Percentiles rank a stretch among this genome's conserved stretches.
Conservation (phyloP, 257 asterid genomes). For the Salvia rosmarinus region DNA sequence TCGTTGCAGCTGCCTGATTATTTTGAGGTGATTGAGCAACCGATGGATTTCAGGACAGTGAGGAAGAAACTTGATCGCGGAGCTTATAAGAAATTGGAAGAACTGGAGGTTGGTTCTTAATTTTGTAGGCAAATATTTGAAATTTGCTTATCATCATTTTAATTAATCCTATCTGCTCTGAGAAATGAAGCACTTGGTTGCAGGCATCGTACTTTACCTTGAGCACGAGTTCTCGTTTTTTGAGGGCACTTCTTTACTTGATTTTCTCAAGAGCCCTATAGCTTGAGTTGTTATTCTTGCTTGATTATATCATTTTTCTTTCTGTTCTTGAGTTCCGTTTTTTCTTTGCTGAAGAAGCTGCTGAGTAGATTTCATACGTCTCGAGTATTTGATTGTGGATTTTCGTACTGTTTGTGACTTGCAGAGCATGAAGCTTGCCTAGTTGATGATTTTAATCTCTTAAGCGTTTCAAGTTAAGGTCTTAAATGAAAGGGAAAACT, state of each 20-base stretch:
- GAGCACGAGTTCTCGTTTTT: background rate
- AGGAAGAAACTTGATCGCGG: conserved; percentile 74
- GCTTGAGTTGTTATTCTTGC: background rate
- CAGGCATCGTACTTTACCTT: background rate
- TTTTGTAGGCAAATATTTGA: too few relatives aligned
- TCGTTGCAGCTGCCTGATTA: conserved; percentile 92
- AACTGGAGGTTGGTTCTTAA: conserved; percentile 76
- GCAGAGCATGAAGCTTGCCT: background rate
- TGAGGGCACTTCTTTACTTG: background rate
- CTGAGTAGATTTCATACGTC: background rate
- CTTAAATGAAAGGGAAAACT: background rate
- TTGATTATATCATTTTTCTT: background rate
- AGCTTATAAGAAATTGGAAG: conserved; percentile 64
- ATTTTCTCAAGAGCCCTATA: background rate
- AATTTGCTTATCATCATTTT: background rate
- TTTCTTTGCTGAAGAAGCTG: background rate
- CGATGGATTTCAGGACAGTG: conserved; percentile 96
- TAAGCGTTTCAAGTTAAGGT: conserved; percentile 6
- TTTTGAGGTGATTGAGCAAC: conserved; percentile 77
- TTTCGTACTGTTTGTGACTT: conserved; percentile 1
- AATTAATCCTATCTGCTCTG: background rate
- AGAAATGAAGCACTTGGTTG: background rate
- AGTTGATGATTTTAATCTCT: conserved; percentile 11
- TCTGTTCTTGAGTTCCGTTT: background rate
- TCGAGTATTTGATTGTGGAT: background rate